Base-by-base conservation (phyloP, 257 asterid species). In the Fraxinus americana region DNA sequence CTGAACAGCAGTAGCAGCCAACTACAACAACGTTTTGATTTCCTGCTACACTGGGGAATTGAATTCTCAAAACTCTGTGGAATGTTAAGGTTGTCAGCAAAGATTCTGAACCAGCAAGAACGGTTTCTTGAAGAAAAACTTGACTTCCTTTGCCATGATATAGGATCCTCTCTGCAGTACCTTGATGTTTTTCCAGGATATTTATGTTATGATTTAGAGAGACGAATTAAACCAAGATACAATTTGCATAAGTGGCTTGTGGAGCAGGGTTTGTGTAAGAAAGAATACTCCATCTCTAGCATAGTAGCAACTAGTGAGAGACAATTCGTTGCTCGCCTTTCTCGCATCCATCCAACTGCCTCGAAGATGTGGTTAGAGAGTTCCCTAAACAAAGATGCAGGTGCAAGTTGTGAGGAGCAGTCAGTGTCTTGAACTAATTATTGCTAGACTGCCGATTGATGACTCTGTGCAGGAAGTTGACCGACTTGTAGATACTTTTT, bases 201-300 rank as follows among this genome's bases (percentile, higher is more conserved):
- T 85, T 83, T 91, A 52, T 88, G 89, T 81, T 83, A 83, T 68
- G 81, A 86, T 80, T 78, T 91, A 78, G 95, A 91, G 87, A 85
- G 84, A 52, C 80, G 95, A 79, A 91, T 91, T 75, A 90, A 67
- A 65, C 95, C 97, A 16, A 89, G 95, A 82, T 90, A 72, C 74
- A 67, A 75, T 79, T 81, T 91, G 54, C 93, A 87, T 75, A 82
- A 77, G 78, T 84, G 93, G 97, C 87, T 90, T 52, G 50, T 70
- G 75, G 90, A 88, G 45, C 79, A 85, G 82, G 92, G 89, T 19
- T 59, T 83, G 81, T 72, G 87, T 39, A 70, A 70, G 16, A 85
- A 72, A 61, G 79, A 87, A 67, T 91, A 87, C 72, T 78, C 90
- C 16, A 32, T 90, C 5, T 27, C 95, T 17, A 91, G 93, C 71